Evolutionary conservation across 352 stramenopile species (phyloP), one percentile per base, ranked within the genome.

Genomic region (Phytophthora meadii): DNA sequence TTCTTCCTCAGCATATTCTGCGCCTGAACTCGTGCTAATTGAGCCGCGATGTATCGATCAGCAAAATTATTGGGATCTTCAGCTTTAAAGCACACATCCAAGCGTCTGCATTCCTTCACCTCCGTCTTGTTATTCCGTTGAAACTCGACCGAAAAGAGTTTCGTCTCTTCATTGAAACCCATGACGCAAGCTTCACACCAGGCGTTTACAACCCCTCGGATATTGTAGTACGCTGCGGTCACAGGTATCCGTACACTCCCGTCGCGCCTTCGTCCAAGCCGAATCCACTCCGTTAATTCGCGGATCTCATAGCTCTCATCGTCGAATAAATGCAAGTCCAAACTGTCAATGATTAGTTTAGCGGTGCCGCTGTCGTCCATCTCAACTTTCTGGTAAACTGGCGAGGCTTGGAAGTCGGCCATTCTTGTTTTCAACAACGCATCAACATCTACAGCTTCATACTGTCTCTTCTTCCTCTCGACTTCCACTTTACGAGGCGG

Each of bases 51-150:
- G 60, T 88, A 91, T 34, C 88, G 72, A 60, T 94, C 82, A 10
- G 80, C 83, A 68, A 94, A 96, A 48, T 90, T 91, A 27, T 60
- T 45, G 0, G 88, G 86, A 47, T 96, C 82, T 61, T 96, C 88
- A 6, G 77, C 72, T 46, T 92, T 92, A 63, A 96, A 96, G 52
- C 88, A 94, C 14, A 96, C 77, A 30, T 94, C 82, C 8, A 92
- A 60, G 0, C 81, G 74, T 32, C 74, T 72, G 30, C 72, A 71
- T 14, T 92, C 76, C 7, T 81, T 68, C 0, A 81, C 48, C 27
- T 93, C 88, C 0, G 61, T 64, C 44, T 90, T 91, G 37, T 77
- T 81, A 51, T 84, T 85, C 42, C 85, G 82, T 47, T 85, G 68
- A 32, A 94, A 94, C 19, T 72, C 60, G 0, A 94, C 84, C 3